Percentiles rank a stretch among this genome's conserved stretches.
These are phyloP conservation scores for Pseudogymnoascus sp. DNA, from an alignment of 2,329 filamentous ascomycete species.

Conservation along the genomic window DNA sequence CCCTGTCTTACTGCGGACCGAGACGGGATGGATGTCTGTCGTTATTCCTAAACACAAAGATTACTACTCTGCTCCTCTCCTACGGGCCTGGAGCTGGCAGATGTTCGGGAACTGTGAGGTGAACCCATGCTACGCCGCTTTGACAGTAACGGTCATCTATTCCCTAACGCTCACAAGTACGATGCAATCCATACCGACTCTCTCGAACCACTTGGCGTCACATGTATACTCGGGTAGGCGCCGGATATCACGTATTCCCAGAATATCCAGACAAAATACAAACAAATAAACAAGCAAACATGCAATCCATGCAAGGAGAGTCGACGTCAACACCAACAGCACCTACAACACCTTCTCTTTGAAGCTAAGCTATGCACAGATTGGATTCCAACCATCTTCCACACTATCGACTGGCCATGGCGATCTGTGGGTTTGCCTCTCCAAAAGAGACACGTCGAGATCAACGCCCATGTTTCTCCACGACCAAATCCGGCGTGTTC, in stretches of 20 bases:
- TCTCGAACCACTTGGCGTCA: not conserved
- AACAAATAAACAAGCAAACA: not conserved
- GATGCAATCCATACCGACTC: not conserved
- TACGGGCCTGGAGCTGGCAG: not conserved
- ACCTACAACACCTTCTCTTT: not conserved
- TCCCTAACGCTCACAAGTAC: not conserved
- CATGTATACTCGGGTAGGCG: not conserved
- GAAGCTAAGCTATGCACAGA: not conserved
- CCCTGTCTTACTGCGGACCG: conserved; percentile 6
- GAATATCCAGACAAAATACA: conserved; percentile 4
- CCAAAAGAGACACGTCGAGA: conserved; percentile 6
- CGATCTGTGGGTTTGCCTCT: conserved; percentile 7
- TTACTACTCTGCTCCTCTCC: not conserved
- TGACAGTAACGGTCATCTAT: not conserved
- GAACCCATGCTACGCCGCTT: conserved; percentile 6
- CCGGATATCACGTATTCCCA: not conserved
- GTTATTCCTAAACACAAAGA: not conserved
- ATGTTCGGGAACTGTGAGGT: not conserved
- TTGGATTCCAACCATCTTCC: conserved; percentile 2
- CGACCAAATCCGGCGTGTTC: conserved; percentile 8
- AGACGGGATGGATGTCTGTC: not conserved
- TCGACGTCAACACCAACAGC: not conserved
- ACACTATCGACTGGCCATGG: conserved; percentile 2
- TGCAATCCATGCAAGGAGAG: not conserved
- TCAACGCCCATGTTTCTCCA: conserved; percentile 8